These are phyloP conservation scores for Colletotrichum sp. DNA, from an alignment of 2,329 filamentous ascomycete species.

Conservation along the genomic window DNA sequence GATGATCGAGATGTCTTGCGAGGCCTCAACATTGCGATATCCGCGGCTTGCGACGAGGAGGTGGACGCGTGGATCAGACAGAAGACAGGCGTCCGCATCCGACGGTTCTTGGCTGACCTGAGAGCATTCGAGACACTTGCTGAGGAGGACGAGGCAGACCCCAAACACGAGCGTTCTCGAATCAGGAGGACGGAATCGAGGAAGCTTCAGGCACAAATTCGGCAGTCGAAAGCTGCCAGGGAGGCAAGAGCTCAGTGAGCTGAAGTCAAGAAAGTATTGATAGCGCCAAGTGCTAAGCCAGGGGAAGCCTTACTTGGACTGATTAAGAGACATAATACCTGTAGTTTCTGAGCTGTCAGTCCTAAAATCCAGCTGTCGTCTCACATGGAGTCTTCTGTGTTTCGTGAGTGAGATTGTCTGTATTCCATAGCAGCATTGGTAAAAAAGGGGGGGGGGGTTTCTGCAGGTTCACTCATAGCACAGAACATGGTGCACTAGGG, in stretches of 20 bases:
- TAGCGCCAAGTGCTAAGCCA: not conserved
- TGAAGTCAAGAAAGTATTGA: not conserved
- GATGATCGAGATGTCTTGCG: constrained; percentile 57
- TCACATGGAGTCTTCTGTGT: not conserved
- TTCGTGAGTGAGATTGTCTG: not conserved
- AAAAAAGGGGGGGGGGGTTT: not conserved
- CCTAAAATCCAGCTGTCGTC: not conserved
- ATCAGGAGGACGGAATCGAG: constrained; percentile 36
- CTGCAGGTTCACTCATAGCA: not conserved
- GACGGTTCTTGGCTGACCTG: constrained; percentile 60
- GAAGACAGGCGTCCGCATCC: constrained; percentile 57
- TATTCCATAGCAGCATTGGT: not conserved
- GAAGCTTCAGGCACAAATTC: constrained; percentile 39
- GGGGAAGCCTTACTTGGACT: not conserved
- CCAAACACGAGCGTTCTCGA: constrained; percentile 28
- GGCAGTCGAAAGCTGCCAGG: constrained; percentile 29
- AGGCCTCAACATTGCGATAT: constrained; percentile 60
- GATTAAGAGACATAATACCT: not conserved
- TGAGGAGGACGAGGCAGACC: constrained; percentile 31
- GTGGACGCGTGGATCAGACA: constrained; percentile 58
- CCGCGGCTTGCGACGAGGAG: constrained; percentile 60
- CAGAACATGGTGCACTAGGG: not conserved
- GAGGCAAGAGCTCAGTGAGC: not conserved
- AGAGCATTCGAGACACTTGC: constrained; percentile 54
- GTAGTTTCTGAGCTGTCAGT: not conserved